Conservation (phyloP, 495 filamentous ascomycete genomes). For the Tuber magnatum region DNA sequence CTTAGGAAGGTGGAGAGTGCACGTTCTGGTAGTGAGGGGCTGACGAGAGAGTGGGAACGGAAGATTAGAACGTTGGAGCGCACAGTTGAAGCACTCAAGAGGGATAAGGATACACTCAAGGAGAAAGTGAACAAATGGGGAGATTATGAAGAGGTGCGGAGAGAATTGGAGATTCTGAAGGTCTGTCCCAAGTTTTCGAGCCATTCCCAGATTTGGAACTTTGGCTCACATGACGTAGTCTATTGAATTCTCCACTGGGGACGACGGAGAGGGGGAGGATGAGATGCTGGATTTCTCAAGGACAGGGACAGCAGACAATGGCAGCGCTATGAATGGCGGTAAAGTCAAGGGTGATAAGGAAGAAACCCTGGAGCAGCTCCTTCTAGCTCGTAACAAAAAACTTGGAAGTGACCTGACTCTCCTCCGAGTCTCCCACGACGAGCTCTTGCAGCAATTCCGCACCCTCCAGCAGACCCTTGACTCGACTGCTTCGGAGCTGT, state of each 20-base stretch:
- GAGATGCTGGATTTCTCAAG: slow-evolving; percentile 36
- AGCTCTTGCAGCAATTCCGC: slow-evolving; percentile 73
- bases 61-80: slow-evolving; percentile 68
- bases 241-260: slow-evolving; percentile 87
- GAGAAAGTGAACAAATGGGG: slow-evolving; percentile 77
- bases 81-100: slow-evolving; percentile 57
- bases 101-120: slow-evolving; percentile 64
- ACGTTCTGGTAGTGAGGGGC: slow-evolving; percentile 70
- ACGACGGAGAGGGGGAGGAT: slow-evolving; percentile 51
- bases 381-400: slow-evolving; percentile 92
- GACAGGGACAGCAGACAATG: slow-evolving; percentile 41
- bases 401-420: slow-evolving; percentile 87
- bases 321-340: slow-evolving; percentile 18
- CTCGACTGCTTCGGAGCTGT: slow-evolving; percentile 74
- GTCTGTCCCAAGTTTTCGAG: slow-evolving; percentile 40
- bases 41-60: slow-evolving; percentile 63
- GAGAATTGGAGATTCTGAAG: slow-evolving; percentile 91
- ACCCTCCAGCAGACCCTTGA: slow-evolving; percentile 76
- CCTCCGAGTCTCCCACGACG: slow-evolving; percentile 86
- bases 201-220: background rate
- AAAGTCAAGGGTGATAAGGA: slow-evolving; percentile 53
- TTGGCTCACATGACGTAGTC: slow-evolving; percentile 49
- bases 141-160: slow-evolving; percentile 93
- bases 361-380: slow-evolving; percentile 80
- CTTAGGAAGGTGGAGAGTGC: slow-evolving; percentile 77